Percentiles rank a stretch among this genome's conserved stretches.
Conservation (phyloP, 768 basidiomycete genomes). For the Fomitopsis pulvina region DNA sequence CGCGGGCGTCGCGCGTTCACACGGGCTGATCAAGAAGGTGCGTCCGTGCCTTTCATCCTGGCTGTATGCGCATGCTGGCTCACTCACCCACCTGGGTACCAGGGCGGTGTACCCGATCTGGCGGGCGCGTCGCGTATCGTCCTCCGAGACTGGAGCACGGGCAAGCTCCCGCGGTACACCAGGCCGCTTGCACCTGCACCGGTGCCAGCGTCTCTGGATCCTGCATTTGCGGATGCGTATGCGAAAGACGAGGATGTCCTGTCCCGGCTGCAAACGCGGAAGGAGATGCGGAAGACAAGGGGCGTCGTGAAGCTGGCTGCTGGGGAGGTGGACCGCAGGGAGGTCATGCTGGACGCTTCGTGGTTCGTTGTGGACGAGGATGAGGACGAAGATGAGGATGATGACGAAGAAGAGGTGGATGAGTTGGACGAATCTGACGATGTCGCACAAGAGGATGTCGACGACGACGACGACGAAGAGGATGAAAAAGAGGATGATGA, state of each 20-base stretch:
- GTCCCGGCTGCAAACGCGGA: slow-evolving; percentile 41
- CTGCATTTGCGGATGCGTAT: slow-evolving; percentile 29
- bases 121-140: slow-evolving; percentile 71
- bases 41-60: slow-evolving; percentile 6
- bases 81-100: slow-evolving; percentile 3
- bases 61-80: background rate
- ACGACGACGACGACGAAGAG: slow-evolving; percentile 26
- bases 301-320: slow-evolving; percentile 44
- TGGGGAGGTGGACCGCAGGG: slow-evolving; percentile 34
- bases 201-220: slow-evolving; percentile 6
- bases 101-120: slow-evolving; percentile 72
- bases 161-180: slow-evolving; percentile 70
- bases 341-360: slow-evolving; percentile 31
- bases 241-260: slow-evolving; percentile 47
- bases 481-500: slow-evolving; percentile 36
- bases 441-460: slow-evolving; percentile 29
- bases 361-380: slow-evolving; percentile 37
- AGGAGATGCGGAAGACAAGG: slow-evolving; percentile 54
- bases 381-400: slow-evolving; percentile 31
- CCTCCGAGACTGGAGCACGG: slow-evolving; percentile 78
- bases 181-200: slow-evolving; percentile 33
- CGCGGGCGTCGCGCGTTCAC: slow-evolving; percentile 65
- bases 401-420: slow-evolving; percentile 30
- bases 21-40: slow-evolving; percentile 75
- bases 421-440: slow-evolving; percentile 29